Percentiles rank a stretch among this genome's conserved stretches.
Evolutionary conservation across 208 protist species (phyloP).

Genomic region (Trypanosoma caninum): DNA sequence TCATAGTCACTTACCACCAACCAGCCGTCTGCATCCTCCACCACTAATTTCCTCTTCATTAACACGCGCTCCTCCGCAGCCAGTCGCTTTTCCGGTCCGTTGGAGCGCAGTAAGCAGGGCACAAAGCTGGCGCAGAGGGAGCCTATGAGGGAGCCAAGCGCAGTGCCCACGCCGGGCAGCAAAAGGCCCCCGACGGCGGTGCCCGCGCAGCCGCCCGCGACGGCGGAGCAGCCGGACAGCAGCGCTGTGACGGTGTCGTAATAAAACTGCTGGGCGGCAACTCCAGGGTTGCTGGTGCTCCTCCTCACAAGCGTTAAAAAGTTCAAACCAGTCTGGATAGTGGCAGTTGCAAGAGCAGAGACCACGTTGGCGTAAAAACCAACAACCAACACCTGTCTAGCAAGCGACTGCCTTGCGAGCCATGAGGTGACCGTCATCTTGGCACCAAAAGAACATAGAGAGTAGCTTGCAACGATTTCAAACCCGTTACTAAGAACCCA

Average conservation of each 20-base stretch:
- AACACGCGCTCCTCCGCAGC: neutral
- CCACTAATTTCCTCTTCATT: slow-evolving; percentile 10
- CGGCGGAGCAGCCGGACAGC: slow-evolving; percentile 26
- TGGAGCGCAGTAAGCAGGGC: slow-evolving; percentile 29
- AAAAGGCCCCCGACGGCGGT: slow-evolving; percentile 44
- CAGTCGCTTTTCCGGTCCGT: slow-evolving; percentile 36
- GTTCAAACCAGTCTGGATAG: slow-evolving; percentile 36
- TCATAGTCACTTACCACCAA: slow-evolving; percentile 20
- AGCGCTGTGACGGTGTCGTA: slow-evolving; percentile 52
- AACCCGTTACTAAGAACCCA: slow-evolving; percentile 31
- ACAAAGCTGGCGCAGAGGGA: slow-evolving; percentile 32
- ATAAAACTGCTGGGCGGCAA: slow-evolving; percentile 45
- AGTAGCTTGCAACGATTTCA: slow-evolving; percentile 18
- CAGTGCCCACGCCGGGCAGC: slow-evolving; percentile 68
- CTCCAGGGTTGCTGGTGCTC: slow-evolving; percentile 18
- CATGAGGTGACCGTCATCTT: slow-evolving; percentile 4
- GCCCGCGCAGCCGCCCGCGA: slow-evolving; percentile 48
- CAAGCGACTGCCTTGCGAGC: slow-evolving; percentile 38
- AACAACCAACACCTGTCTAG: slow-evolving; percentile 47
- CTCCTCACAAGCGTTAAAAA: slow-evolving; percentile 36
- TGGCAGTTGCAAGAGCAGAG: slow-evolving; percentile 41
- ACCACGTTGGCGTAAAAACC: slow-evolving; percentile 42
- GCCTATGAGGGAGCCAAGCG: slow-evolving; percentile 37
- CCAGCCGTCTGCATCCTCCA: slow-evolving; percentile 23
- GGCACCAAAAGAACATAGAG: slow-evolving; percentile 16